phyloP scores from a whole-genome alignment of 805 yeast genomes.

The Saccharomycopsis fibuligera region DNA sequence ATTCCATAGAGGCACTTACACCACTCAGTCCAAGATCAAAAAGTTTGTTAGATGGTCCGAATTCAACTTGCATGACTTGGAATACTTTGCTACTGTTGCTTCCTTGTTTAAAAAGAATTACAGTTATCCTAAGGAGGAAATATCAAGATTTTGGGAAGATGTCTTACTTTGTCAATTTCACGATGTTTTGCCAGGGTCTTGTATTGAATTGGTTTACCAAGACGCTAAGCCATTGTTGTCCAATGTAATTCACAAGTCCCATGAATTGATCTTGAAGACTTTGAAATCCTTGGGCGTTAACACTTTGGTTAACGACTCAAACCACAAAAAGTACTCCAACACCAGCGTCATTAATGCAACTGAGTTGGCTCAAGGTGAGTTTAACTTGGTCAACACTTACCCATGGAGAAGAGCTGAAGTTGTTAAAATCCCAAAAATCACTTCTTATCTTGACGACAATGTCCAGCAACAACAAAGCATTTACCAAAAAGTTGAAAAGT shows the following conservation, averaged over 20 bases:
- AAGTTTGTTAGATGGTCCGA: conserved; percentile 73
- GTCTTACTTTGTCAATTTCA: conserved; percentile 90
- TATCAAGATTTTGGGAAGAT: conserved; percentile 79
- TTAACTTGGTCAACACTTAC: conserved; percentile 43
- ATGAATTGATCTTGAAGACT: conserved; percentile 46
- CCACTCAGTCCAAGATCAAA: conserved; percentile 86
- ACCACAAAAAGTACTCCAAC: background rate
- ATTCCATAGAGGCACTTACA: conserved; percentile 95
- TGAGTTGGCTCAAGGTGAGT: conserved; percentile 17
- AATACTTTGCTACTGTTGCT: conserved; percentile 71
- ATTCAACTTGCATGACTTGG: conserved; percentile 75
- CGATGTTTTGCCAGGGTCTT: conserved; percentile 96
- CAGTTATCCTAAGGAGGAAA: conserved; percentile 63
- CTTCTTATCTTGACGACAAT: conserved; percentile 1
- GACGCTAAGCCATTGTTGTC: conserved; percentile 78
- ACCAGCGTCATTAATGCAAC: background rate
- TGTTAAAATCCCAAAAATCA: conserved; percentile 30
- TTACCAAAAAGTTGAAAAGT: conserved; percentile 5
- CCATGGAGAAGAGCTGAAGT: conserved; percentile 59
- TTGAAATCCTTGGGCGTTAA: conserved; percentile 35
- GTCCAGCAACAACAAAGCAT: background rate
- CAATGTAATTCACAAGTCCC: conserved; percentile 47
- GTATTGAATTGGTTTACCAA: conserved; percentile 90
- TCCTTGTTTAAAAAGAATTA: conserved; percentile 47
- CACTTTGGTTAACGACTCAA: conserved; percentile 1